phyloP scores from a whole-genome alignment of 2,329 filamentous ascomycete species.

The Thelonectria rubi region DNA sequence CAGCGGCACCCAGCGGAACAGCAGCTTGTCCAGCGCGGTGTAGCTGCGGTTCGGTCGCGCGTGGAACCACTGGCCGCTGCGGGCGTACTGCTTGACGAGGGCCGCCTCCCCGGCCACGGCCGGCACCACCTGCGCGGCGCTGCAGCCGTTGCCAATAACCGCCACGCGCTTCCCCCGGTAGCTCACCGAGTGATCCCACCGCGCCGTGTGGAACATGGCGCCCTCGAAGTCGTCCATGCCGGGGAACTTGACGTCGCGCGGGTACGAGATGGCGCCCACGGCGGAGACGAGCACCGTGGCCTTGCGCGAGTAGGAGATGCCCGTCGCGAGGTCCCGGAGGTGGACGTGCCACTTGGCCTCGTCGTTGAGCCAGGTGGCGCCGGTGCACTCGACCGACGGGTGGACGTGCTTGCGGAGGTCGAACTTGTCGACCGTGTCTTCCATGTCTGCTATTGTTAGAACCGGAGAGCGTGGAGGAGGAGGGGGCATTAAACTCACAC shows the following conservation, averaged over 20 bases:
- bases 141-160: constrained; percentile 51
- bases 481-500: constrained; percentile 4
- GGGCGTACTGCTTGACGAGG: constrained; percentile 29
- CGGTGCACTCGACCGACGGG: constrained; percentile 31
- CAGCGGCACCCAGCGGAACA: constrained; percentile 15
- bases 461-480: not conserved
- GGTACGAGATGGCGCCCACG: constrained; percentile 41
- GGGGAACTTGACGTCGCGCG: constrained; percentile 39
- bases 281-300: constrained; percentile 40
- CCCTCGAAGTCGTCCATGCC: constrained; percentile 48
- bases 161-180: constrained; percentile 46
- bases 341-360: constrained; percentile 33
- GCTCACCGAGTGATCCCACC: constrained; percentile 44
- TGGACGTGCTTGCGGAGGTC: constrained; percentile 38
- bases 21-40: constrained; percentile 17
- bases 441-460: constrained; percentile 24
- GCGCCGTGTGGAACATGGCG: constrained; percentile 47
- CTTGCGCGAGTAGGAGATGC: constrained; percentile 28
- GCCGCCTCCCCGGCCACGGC: constrained; percentile 40
- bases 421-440: constrained; percentile 35
- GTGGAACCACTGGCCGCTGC: constrained; percentile 35
- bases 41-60: constrained; percentile 20
- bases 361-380: constrained; percentile 34
- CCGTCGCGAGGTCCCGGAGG: constrained; percentile 30
- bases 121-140: constrained; percentile 49